Base-by-base conservation (phyloP, 1,139 yeast species). In the Pichia sp. region DNA sequence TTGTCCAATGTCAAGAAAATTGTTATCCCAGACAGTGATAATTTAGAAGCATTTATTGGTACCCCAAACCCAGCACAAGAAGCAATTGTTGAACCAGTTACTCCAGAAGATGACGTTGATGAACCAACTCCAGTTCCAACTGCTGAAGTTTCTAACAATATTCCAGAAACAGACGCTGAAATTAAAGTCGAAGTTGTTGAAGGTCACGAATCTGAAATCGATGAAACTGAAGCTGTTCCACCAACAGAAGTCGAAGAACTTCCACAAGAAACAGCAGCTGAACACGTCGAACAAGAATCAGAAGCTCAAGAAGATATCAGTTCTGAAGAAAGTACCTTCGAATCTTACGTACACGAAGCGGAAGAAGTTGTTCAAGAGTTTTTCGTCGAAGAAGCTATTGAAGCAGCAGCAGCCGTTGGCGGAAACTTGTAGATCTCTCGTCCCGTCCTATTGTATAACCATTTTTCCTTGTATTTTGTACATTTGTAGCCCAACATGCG, bases 331-430 rank as follows among this genome's bases (percentile, higher is more conserved):
- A 7, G 15, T 6, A 16, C 33, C 13, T 19, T 41, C 8, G 38
- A 38, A 20, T 43, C 48, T 13, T 37, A 46, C 15, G 50, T 47
- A n/a, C 51, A 48, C 3, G 45, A 44, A 11, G 50, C 41, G 5
- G 50, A 48, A 31, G 48, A 43, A 10, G 46, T 45, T 14, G 53
- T 45, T 11, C 50, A 50, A 23, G 51, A 48, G 23, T 38, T 38
- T 22, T 47, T 35, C 49, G 60, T 55, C 28, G 54, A 53, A 31
- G 47, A 50, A 31, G 43, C 25, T 10, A 48, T 49, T 4, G 55
- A 47, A 28, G 43, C 39, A 9, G 46, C 41, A 13, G 60, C 50
- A 11, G 57, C 37, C 13, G 23, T 42, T n/a, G 51, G 44, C n/a
- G n/a, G 10, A 27, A 35, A 20, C 13, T 26, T 40, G 5, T 42